Evolutionary conservation across 2,329 filamentous ascomycete species (phyloP).

Genomic region (Pyrenophora tritici-repentis): DNA sequence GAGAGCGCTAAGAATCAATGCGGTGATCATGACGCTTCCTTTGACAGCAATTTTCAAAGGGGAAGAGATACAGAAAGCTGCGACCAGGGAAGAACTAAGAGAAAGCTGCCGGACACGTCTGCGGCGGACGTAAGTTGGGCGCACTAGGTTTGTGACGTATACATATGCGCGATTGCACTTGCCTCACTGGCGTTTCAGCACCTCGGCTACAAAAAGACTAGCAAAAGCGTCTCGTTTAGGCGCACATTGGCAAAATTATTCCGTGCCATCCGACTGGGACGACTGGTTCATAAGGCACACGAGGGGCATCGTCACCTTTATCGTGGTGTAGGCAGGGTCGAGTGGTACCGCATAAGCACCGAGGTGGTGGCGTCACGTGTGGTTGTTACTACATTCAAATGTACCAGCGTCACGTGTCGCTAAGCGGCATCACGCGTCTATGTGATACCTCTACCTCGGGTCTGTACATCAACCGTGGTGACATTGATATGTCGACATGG

Average conservation of each 20-base stretch:
- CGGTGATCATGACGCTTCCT: slow-evolving; percentile 29
- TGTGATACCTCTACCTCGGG: neutral
- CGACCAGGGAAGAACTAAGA: neutral
- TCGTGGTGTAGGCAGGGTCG: neutral
- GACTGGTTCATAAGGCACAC: neutral
- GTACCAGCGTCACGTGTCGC: too few species aligned
- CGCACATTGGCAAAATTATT: neutral
- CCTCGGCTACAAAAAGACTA: slow-evolving; percentile 9
- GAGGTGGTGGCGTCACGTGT: too few species aligned
- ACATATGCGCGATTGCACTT: slow-evolving; percentile 13
- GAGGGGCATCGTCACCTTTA: neutral
- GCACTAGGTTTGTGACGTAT: slow-evolving; percentile 29
- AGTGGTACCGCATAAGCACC: neutral
- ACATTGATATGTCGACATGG: too few species aligned
- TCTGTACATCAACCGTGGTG: too few species aligned
- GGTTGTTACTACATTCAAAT: too few species aligned
- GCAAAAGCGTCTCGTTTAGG: slow-evolving; percentile 3
- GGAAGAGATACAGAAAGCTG: neutral
- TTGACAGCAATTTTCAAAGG: neutral
- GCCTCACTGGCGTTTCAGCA: slow-evolving; percentile 40
- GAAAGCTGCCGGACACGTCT: neutral
- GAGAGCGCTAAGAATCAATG: slow-evolving; percentile 32
- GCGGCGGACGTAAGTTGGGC: slow-evolving; percentile 10
- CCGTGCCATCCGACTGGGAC: neutral
- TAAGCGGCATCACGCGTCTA: neutral